Evolutionary conservation across 2,329 filamentous ascomycete genomes (phyloP).

Genomic region (Botryotinia globosa): DNA sequence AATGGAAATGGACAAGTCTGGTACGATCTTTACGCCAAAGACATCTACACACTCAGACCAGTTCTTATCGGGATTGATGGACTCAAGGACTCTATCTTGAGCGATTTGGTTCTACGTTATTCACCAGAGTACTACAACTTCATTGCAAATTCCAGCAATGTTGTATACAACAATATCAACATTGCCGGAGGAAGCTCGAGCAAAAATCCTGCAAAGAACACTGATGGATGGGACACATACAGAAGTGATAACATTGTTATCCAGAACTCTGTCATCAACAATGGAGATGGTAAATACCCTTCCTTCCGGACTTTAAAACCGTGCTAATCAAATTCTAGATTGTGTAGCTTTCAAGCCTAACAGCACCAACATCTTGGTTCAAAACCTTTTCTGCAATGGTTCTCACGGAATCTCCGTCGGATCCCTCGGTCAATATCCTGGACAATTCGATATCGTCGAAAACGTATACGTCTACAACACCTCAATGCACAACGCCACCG

Average conservation of each 20-base stretch:
- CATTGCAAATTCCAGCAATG: conserved; percentile 62
- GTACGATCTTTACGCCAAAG: conserved; percentile 54
- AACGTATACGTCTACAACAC: conserved; percentile 64
- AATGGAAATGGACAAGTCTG: conserved; percentile 64
- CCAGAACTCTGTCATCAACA: conserved; percentile 62
- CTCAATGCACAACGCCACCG: conserved; percentile 53
- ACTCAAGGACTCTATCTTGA: conserved; percentile 55
- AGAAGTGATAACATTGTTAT: conserved; percentile 61
- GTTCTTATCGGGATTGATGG: conserved; percentile 57
- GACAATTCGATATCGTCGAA: conserved; percentile 63
- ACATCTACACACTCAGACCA: conserved; percentile 57
- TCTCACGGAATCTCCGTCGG: conserved; percentile 73
- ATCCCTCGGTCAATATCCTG: conserved; percentile 63
- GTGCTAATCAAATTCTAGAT: conserved; percentile 40
- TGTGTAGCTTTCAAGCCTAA: conserved; percentile 76
- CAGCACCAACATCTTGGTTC: conserved; percentile 64
- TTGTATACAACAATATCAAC: conserved; percentile 61
- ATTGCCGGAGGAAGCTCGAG: conserved; percentile 55
- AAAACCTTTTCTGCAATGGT: conserved; percentile 65
- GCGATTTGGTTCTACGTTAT: conserved; percentile 59
- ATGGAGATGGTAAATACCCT: conserved; percentile 51
- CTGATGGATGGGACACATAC: conserved; percentile 64
- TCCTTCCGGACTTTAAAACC: not conserved
- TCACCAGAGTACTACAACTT: conserved; percentile 60
- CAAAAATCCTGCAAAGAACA: conserved; percentile 59